A percentile compares a stretch with the other conserved stretches of the same genome.
Conservation (phyloP, 2,329 filamentous ascomycete genomes). For the Xylaria sp. region DNA sequence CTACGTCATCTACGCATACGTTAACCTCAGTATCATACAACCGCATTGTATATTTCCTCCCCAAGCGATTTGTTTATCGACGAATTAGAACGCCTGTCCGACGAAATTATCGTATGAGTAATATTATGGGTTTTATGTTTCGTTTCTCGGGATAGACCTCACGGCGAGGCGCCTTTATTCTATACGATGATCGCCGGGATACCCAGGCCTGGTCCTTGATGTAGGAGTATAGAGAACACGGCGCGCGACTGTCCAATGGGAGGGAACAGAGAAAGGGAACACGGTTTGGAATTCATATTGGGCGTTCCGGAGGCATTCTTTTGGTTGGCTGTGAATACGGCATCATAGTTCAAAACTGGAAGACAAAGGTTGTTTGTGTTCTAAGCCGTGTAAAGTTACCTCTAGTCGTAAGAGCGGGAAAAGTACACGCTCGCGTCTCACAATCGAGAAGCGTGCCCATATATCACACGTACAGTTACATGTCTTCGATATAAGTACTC, state of each 20-base stretch:
- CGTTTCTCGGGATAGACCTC: conserved; percentile 36
- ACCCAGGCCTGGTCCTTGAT: conserved; percentile 9
- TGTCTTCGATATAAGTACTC: not conserved
- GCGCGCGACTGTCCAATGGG: conserved; percentile 10
- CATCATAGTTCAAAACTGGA: conserved; percentile 25
- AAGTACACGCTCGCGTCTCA: not conserved
- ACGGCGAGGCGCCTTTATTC: conserved; percentile 25
- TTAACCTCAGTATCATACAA: conserved; percentile 36
- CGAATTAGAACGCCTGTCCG: conserved; percentile 40
- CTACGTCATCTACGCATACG: conserved; percentile 22
- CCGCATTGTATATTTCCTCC: conserved; percentile 49
- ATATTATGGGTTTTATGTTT: conserved; percentile 45
- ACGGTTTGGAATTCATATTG: conserved; percentile 27
- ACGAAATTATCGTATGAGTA: conserved; percentile 43
- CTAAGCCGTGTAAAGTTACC: conserved; percentile 25
- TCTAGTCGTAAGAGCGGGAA: conserved; percentile 5
- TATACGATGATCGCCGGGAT: conserved; percentile 32
- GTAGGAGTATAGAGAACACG: conserved; percentile 39
- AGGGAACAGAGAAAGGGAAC: conserved; percentile 24
- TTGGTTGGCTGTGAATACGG: conserved; percentile 30
- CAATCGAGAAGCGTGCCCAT: conserved; percentile 1
- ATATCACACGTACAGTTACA: not conserved
- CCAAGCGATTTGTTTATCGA: conserved; percentile 37
- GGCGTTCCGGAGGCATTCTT: conserved; percentile 35
- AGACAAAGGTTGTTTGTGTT: conserved; percentile 17